These are phyloP conservation scores for Pichia terricola DNA, from an alignment of 1,139 yeast genomes.

Conservation along the genomic window DNA sequence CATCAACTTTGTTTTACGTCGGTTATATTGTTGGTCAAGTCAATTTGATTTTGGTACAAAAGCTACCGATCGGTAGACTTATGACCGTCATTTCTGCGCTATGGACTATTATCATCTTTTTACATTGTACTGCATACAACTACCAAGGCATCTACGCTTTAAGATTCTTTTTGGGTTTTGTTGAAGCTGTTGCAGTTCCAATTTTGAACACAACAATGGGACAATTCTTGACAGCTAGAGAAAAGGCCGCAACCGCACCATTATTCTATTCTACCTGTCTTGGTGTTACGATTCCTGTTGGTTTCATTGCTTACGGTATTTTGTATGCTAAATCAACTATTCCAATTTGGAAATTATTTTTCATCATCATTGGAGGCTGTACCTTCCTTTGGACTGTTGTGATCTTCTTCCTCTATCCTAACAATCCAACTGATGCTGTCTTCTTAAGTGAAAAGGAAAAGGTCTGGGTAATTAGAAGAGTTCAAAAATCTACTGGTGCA, in stretches of 20 bases:
- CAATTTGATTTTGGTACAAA: conserved; percentile 25
- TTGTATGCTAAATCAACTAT: conserved; percentile 20
- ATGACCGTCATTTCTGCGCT: conserved; percentile 21
- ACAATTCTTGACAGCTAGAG: conserved; percentile 28
- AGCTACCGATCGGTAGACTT: conserved; percentile 27
- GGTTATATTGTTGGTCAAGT: conserved; percentile 34
- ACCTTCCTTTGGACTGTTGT: conserved; percentile 27
- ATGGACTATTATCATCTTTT: conserved; percentile 27
- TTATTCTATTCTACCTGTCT: conserved; percentile 29
- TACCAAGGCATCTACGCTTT: conserved; percentile 29
- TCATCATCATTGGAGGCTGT: conserved; percentile 29
- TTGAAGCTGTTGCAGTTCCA: conserved; percentile 29
- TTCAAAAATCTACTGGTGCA: conserved; percentile 25
- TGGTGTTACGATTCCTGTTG: conserved; percentile 30
- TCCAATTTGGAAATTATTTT: conserved; percentile 28
- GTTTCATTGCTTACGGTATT: conserved; percentile 32
- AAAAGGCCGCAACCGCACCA: conserved; percentile 29
- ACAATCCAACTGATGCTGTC: conserved; percentile 29
- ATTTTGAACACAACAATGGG: conserved; percentile 29
- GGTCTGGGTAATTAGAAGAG: conserved; percentile 29
- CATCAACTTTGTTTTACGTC: conserved; percentile 35
- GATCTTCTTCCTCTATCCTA: conserved; percentile 27
- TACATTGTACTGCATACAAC: conserved; percentile 26
- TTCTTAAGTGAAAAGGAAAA: conserved; percentile 28
- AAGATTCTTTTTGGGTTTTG: conserved; percentile 29